Evolutionary conservation across 257 asterid genomes (phyloP), one percentile per base, ranked within the genome.

Genomic region (Rubia yunnanensis): DNA sequence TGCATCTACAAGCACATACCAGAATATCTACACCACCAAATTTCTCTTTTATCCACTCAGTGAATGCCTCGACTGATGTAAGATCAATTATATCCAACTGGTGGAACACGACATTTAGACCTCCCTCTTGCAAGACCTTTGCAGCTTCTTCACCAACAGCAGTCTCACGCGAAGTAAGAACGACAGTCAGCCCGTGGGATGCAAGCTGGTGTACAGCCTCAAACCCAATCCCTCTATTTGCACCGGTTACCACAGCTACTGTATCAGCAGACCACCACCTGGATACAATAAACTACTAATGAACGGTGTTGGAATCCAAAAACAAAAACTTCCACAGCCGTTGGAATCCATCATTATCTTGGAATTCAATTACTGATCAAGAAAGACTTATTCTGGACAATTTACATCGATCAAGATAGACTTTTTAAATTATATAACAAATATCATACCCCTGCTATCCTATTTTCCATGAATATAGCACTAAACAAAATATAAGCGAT

Each of bases 221-320:
- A 75, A 81, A 87, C 31, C 98, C 97, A 24, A 92, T 89, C 60
- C 98, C 98, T 73, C 98, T 81, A 69, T 92, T 92, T 15, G 95
- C 88, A 71, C 98, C 97, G 32, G 98, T 89, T 73, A 92, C 98
- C 70, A 89, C 94, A n/a, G 95, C 98, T 64, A 84, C 35, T 22
- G 91, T 85, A 60, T 80, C 67, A n/a, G 79, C 31, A 10, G 89
- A 76, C 97, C 98, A 92, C 98, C 98, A 92, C 80, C 98, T 89
- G 79, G 69, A 72, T 31, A 3, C 35, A 14, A 44, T 27, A 31
- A 22, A n/a, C 41, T n/a, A 44, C 7, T 44, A 0, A 57, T 22
- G 6, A 17, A 61, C 22, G n/a, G 7, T 26, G 32, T 1, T 63
- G 11, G 26, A 34, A n/a, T 15, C 8, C 7, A 18, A 27, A 64